Evolutionary conservation across 306 rosid genomes (phyloP), one percentile per base, ranked within the genome.

Genomic region (Quercus robur): DNA sequence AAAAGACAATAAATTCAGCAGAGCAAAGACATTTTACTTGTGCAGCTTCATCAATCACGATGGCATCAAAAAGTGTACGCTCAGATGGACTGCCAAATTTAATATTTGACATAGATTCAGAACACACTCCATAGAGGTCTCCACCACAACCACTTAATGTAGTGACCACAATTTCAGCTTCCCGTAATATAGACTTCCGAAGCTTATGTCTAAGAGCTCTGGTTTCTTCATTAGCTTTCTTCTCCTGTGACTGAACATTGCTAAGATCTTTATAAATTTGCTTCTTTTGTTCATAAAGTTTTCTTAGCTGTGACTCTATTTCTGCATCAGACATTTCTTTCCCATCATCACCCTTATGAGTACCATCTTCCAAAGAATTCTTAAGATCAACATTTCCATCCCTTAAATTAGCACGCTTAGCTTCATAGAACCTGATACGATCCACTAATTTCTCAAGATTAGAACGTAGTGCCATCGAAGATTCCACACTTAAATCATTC

Each of bases 111-210:
- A 90, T 85, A 73, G 94, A 86, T 84, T 94, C 99, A 1, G 95
- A 90, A 91, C 99, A 93, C 64, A 93, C 93, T 70, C 89, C 95
- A 77, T 91, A 93, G 56, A 93, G 96, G 75, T 93, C 97, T 77
- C 96, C 99, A 51, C 97, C 98, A 70, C 89, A 93, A 71, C 98
- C 99, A 83, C 99, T 95, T 81, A 95, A 86, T 54, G 99, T 95
- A 77, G 98, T 84, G 63, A 95, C 91, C 81, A 95, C 98, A 76
- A 91, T 87, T 86, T 91, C 94, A 80, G 97, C 97, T 89, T 95
- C 98, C 90, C 91, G 88, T 69, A 93, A 80, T 80, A 95, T 95
- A 84, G 98, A 85, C 79, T 87, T 95, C 81, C 99, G 91, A 84
- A 95, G 84, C 87, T 89, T 91, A 86, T 82, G 80, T 78, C 89